Evolutionary conservation across 306 rosid genomes (phyloP), one percentile per base, ranked within the genome.

Genomic region (Ochetophila trinervis): DNA sequence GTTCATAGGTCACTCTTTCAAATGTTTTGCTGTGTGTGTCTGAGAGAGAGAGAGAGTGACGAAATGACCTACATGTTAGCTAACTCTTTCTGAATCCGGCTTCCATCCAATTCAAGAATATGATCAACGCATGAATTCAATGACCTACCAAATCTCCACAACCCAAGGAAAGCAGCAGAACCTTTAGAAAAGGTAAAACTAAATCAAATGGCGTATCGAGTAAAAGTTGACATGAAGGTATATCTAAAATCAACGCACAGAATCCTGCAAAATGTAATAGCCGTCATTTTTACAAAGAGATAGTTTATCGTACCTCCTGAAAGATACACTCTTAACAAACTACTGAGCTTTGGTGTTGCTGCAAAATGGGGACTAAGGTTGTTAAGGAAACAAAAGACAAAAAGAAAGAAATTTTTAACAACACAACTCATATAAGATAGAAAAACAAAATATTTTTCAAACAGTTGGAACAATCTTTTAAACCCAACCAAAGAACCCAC

Each of bases 81-180:
- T 22, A 93, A 75, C 82, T 89, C 98, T 65, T 57, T 79, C 83
- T 93, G 98, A 76, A 86, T 72, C 67, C 67, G 67, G 81, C 79
- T 87, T 60, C 96, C 97, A 57, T 86, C 83, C 80, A 77, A 52
- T 60, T 83, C 40, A 79, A 93, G 96, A 69, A 93, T 83, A 62
- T 76, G 80, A 37, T 82, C 89, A 35, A 66, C 72, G 61, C 62
- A 65, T 27, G 88, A 84, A 67, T 72, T 60, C 30, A 81, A 53
- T 60, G 91, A 71, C 74, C 83, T 74, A 42, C 37, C 21, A 6
- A 79, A 44, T 32, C 75, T 53, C 97, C 84, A 83, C 21, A 72
- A 2, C 53, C 89, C 96, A 76, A 57, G 48, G 50, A 47, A 34
- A 71, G 60, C 70, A 61, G 80, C 89, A 74, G 76, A 84, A 59